Conservation (phyloP, 352 stramenopile species). For the Aphanomyces euteiches region DNA sequence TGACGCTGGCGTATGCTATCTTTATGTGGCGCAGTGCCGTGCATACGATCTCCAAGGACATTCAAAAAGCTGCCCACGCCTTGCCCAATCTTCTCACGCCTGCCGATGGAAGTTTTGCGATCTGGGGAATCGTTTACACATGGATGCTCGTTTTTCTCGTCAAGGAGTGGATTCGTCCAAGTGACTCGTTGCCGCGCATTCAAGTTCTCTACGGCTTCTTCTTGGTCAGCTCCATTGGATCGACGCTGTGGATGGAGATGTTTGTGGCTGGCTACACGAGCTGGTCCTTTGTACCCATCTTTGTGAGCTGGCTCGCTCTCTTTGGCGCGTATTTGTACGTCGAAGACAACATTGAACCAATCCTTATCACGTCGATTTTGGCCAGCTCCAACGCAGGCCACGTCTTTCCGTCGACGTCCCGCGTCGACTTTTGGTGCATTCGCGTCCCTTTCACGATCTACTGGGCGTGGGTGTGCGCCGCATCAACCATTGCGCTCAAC, state of each 20-base stretch:
- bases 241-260: neutral
- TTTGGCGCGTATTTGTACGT: constrained; percentile 23
- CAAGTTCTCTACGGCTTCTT: constrained; percentile 6
- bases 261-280: neutral
- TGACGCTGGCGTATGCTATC: neutral
- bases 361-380: constrained; percentile 6
- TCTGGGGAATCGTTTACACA: neutral
- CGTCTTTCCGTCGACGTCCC: constrained; percentile 6
- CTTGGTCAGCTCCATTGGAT: neutral
- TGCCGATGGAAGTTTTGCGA: neutral
- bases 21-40: neutral
- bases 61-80: neutral
- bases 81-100: constrained; percentile 15
- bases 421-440: constrained; percentile 10
- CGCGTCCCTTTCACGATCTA: constrained; percentile 22
- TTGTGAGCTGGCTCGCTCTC: constrained; percentile 4
- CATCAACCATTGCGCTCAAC: constrained; percentile 20
- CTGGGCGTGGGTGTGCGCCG: constrained; percentile 25
- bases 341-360: constrained; percentile 6
- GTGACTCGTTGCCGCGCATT: neutral
- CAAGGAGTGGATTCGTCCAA: neutral
- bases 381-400: constrained; percentile 12
- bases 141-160: neutral
- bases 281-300: neutral
- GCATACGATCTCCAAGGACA: neutral